Conservation (phyloP, 169 alveolate genomes). For the Plasmodium chabaudi region DNA sequence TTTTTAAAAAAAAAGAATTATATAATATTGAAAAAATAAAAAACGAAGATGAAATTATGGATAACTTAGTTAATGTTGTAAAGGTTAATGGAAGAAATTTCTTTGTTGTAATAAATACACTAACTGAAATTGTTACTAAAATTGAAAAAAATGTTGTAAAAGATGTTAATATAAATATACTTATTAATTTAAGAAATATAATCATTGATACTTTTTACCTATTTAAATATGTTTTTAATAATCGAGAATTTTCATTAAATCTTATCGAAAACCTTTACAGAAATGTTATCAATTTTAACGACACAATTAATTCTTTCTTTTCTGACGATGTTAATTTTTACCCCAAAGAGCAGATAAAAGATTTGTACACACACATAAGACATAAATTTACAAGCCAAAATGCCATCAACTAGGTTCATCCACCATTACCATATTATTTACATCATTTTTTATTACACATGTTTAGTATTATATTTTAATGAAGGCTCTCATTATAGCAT, state of each 20-base stretch:
- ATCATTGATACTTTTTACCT: slow-evolving; percentile 57
- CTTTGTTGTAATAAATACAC: slow-evolving; percentile 39
- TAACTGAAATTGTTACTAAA: slow-evolving; percentile 45
- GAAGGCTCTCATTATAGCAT: too few relatives aligned
- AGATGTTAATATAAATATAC: slow-evolving; percentile 35
- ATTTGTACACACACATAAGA: slow-evolving; percentile 32
- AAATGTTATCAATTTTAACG: slow-evolving; percentile 21
- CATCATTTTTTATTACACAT: background rate
- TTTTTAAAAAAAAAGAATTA: slow-evolving; percentile 72
- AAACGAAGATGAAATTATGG: slow-evolving; percentile 73
- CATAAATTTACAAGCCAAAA: slow-evolving; percentile 54
- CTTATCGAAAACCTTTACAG: slow-evolving; percentile 56
- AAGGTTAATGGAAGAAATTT: slow-evolving; percentile 57
- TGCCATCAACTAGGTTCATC: slow-evolving; percentile 8
- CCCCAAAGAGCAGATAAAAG: slow-evolving; percentile 70
- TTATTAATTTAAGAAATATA: slow-evolving; percentile 54
- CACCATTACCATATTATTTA: background rate
- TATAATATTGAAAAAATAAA: slow-evolving; percentile 50
- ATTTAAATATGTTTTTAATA: slow-evolving; percentile 59
- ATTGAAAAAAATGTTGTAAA: slow-evolving; percentile 48
- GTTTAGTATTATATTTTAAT: too few relatives aligned
- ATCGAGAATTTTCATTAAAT: slow-evolving; percentile 34
- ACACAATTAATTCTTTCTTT: slow-evolving; percentile 24
- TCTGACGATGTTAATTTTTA: slow-evolving; percentile 52
- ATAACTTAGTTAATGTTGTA: slow-evolving; percentile 44